Evolutionary conservation across 768 basidiomycete species (phyloP), one percentile per base, ranked within the genome.

Genomic region (Termitomyces sp.): DNA sequence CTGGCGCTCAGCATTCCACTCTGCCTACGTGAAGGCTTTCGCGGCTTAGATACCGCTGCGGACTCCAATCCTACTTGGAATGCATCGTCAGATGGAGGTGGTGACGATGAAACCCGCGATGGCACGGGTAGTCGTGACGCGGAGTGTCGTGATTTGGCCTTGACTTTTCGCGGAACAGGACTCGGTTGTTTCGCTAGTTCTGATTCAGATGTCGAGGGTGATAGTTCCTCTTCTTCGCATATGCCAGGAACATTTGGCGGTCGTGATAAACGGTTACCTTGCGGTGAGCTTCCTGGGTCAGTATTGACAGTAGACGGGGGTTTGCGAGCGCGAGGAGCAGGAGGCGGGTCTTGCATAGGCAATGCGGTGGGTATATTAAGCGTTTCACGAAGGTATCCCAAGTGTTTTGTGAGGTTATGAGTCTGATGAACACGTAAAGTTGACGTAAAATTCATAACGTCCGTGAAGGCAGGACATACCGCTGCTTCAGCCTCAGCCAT

Each of bases 401-500:
- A 75, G 47, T 87, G 88, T 69, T 86, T 85, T 60, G 86, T 81
- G 63, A 93, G 76, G 63, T 72, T 80, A 37, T 77, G 75, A 20
- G 84, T 79, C 86, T 88, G 55, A 58, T 54, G 33, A 48, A 34
- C n/a, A 52, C n/a, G 50, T 52, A 27, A 59, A 60, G 58, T 55
- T 59, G 46, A 59, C 51, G 63, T 56, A 58, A 63, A 54, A 30
- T 50, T 57, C 41, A 39, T 33, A 51, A 57, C 44, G 34, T 50
- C 54, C 24, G 13, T 50, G 6, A 42, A 47, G 55, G 55, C 30
- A 51, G 33, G 37, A 68, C 77, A 66, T 74, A 92, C 91, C 63
- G 88, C 89, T 60, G 80, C 74, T 70, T 92, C 91, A 42, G 89
- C 81, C 65, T 92, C 89, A 12, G 80, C 76, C 66, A 93, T 76